These are phyloP conservation scores for Ilyonectria sp. DNA, from an alignment of 2,329 filamentous ascomycete species.

Conservation along the genomic window DNA sequence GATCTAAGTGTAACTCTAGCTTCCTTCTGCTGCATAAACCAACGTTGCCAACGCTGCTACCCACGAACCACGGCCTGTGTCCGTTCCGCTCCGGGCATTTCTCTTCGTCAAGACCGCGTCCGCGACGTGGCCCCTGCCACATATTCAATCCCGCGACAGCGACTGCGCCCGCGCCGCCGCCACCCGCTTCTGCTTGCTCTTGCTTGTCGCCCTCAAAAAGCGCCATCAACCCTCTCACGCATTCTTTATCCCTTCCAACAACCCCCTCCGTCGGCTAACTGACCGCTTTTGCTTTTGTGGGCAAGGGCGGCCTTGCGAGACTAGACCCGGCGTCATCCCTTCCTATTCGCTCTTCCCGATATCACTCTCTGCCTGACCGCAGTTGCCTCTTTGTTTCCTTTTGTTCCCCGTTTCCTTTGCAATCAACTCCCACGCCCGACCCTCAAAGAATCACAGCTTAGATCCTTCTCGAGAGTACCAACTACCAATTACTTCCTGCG, in stretches of 20 bases:
- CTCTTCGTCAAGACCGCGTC: constrained; percentile 34
- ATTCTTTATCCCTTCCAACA: constrained; percentile 31
- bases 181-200: constrained; percentile 8
- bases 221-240: neutral
- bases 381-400: constrained; percentile 23
- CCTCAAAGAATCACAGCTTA: constrained; percentile 16
- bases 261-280: constrained; percentile 12
- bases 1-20: constrained; percentile 29
- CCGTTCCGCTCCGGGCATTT: constrained; percentile 11
- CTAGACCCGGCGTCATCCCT: constrained; percentile 25
- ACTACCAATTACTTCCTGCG: constrained; percentile 34
- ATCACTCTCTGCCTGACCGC: constrained; percentile 25
- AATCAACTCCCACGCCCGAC: constrained; percentile 33
- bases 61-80: constrained; percentile 29
- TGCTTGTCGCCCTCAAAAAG: constrained; percentile 4
- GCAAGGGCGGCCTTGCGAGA: constrained; percentile 30
- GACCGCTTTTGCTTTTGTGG: constrained; percentile 28
- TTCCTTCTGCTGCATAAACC: constrained; percentile 1
- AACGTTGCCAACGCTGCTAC: neutral
- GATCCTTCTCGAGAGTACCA: constrained; percentile 24
- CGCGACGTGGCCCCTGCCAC: constrained; percentile 45
- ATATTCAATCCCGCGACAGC: constrained; percentile 9
- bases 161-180: constrained; percentile 22
- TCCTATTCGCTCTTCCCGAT: constrained; percentile 24
- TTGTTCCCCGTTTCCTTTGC: constrained; percentile 23